These are phyloP conservation scores for Cystobasidium sp. DNA, from an alignment of 1,284 basidiomycete genomes.

Conservation along the genomic window DNA sequence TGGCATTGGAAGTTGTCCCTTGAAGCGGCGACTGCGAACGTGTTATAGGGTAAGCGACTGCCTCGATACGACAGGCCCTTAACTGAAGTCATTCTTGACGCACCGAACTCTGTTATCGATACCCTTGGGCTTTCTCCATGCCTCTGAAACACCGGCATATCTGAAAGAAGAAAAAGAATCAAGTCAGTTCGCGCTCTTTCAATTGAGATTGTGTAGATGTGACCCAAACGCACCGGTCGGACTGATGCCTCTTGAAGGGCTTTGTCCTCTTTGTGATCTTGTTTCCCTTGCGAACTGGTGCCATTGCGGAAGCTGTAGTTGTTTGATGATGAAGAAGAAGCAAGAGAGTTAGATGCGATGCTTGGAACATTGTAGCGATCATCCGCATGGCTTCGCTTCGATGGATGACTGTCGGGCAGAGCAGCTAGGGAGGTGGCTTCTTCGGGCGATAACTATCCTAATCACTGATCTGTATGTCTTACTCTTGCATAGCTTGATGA, in stretches of 20 bases:
- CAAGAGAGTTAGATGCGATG: neutral
- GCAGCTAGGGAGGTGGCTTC: too few species aligned
- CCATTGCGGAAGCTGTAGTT: slow-evolving; percentile 22
- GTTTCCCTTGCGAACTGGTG: slow-evolving; percentile 18
- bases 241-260: slow-evolving; percentile 71
- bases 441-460: too few species aligned
- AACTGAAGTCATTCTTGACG: slow-evolving; percentile 72
- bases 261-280: slow-evolving; percentile 90
- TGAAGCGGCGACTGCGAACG: slow-evolving; percentile 36
- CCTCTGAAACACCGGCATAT: slow-evolving; percentile 91
- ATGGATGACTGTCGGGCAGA: too few species aligned
- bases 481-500: too few species aligned
- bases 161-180: slow-evolving; percentile 62
- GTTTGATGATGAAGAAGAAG: neutral
- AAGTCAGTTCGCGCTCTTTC: neutral
- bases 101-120: slow-evolving; percentile 53
- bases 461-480: too few species aligned
- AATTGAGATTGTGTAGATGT: neutral
- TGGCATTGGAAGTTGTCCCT: slow-evolving; percentile 42
- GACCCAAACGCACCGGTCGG: slow-evolving; percentile 53
- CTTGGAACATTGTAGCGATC: neutral
- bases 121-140: slow-evolving; percentile 75
- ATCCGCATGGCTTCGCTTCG: neutral
- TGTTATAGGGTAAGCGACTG: slow-evolving; percentile 57
- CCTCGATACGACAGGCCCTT: slow-evolving; percentile 90